These are phyloP conservation scores for Pterocarpus macrocarpus DNA, from an alignment of 306 rosid species.

Conservation along the genomic window DNA sequence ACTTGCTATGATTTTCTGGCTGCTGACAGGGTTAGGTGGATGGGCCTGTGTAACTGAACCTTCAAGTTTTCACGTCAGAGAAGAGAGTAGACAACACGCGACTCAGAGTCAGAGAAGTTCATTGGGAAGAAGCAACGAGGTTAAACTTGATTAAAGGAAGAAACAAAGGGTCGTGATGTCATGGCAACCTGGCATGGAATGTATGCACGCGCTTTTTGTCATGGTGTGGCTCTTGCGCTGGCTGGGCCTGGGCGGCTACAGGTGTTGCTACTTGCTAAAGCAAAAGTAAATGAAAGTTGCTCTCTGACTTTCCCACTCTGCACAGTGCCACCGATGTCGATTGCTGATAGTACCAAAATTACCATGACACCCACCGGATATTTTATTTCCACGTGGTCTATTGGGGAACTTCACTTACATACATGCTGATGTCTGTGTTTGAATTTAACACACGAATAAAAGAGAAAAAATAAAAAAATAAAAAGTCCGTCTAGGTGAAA, in stretches of 20 bases:
- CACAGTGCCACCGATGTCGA: slow-evolving; percentile 31
- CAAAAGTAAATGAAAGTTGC: neutral
- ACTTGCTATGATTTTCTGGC: slow-evolving; percentile 36
- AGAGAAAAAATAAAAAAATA: neutral
- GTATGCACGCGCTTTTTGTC: slow-evolving; percentile 31
- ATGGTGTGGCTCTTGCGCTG: neutral
- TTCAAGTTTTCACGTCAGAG: neutral
- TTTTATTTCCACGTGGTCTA: neutral
- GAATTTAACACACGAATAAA: neutral
- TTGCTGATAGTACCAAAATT: neutral
- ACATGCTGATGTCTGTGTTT: neutral
- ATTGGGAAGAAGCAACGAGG: neutral
- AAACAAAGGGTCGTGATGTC: neutral
- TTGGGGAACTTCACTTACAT: neutral
- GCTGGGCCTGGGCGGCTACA: slow-evolving; percentile 39
- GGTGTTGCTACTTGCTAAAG: slow-evolving; percentile 26
- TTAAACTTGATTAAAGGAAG: no score
- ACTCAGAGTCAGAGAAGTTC: neutral
- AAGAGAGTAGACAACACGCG: slow-evolving; percentile 42
- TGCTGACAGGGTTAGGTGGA: slow-evolving; percentile 42
- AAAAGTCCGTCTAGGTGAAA: neutral
- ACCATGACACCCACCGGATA: neutral
- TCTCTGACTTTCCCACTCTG: slow-evolving; percentile 44
- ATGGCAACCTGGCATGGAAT: neutral
- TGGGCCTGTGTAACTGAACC: neutral